phyloP scores from a whole-genome alignment of 2,329 filamentous ascomycete genomes.

The Macrophomina pseudophaseolina region DNA sequence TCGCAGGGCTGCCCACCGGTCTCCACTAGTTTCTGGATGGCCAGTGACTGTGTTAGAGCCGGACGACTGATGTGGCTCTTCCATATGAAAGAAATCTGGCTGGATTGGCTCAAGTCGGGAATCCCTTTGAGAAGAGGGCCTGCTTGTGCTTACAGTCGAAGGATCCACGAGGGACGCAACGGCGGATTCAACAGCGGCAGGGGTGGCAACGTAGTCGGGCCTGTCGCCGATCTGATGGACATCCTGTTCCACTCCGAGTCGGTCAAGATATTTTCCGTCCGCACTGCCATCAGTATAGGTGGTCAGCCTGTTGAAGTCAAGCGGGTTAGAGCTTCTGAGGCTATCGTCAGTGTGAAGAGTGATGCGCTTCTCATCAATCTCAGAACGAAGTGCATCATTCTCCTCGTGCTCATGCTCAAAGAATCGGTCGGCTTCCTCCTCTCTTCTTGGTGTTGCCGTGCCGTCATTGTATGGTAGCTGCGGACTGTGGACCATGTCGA shows the following conservation, averaged over 20 bases:
- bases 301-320: conserved; percentile 59
- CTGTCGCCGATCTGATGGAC: conserved; percentile 71
- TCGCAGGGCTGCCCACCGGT: conserved; percentile 47
- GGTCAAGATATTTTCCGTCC: conserved; percentile 60
- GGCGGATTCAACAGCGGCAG: conserved; percentile 79
- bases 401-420: conserved; percentile 61
- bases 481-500: conserved; percentile 1
- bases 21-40: conserved; percentile 36
- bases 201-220: conserved; percentile 75
- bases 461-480: conserved; percentile 13
- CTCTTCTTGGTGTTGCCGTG: conserved; percentile 30
- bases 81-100: conserved; percentile 9
- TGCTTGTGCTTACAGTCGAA: conserved; percentile 66
- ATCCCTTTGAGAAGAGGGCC: conserved; percentile 40
- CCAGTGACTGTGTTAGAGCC: conserved; percentile 32
- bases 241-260: conserved; percentile 67
- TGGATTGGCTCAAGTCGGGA: conserved; percentile 2
- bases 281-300: conserved; percentile 61
- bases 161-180: conserved; percentile 90
- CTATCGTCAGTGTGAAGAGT: conserved; percentile 59
- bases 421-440: conserved; percentile 54
- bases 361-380: conserved; percentile 51
- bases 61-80: conserved; percentile 31
- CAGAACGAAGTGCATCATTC: conserved; percentile 62
- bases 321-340: conserved; percentile 37